Percentiles rank a stretch among this genome's conserved stretches.
Conservation (phyloP, 352 stramenopile genomes). For the Phytophthora macrochlamydospora region DNA sequence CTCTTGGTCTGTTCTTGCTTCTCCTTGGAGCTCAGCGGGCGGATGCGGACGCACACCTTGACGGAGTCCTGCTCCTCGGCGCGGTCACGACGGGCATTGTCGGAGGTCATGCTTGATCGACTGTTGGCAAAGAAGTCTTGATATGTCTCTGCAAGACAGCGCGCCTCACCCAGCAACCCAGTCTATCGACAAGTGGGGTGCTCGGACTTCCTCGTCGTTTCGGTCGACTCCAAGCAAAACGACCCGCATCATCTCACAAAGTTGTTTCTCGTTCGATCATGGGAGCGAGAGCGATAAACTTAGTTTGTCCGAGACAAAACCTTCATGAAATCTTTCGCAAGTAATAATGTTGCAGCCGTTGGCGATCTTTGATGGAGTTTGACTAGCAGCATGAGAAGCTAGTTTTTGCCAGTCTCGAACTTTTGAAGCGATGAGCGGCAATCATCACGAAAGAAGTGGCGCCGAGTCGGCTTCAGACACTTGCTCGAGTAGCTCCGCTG, state of each 20-base stretch:
- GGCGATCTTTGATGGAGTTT: conserved; percentile 17
- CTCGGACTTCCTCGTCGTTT: not conserved
- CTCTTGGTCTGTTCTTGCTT: conserved; percentile 75
- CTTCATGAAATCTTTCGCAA: not conserved
- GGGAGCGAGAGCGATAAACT: not conserved
- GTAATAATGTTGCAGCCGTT: not conserved
- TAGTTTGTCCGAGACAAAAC: no score
- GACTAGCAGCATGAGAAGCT: conserved; percentile 8
- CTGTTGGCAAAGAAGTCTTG: not conserved
- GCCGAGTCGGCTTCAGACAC: conserved; percentile 7
- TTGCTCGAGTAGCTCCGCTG: not conserved
- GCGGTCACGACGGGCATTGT: conserved; percentile 27
- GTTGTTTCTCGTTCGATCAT: not conserved
- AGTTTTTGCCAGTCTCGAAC: not conserved
- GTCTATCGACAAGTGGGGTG: not conserved
- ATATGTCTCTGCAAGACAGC: not conserved
- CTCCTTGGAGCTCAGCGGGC: conserved; percentile 68
- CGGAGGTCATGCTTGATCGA: conserved; percentile 20
- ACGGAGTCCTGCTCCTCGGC: conserved; percentile 61
- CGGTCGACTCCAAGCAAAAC: not conserved
- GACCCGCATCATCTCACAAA: not conserved
- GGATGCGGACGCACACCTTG: conserved; percentile 79
- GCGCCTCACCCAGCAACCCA: not conserved
- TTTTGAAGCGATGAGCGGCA: not conserved
- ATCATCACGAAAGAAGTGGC: conserved; percentile 16